Conservation (phyloP, 2,329 filamentous ascomycete species). For the Cytospora leucostoma region DNA sequence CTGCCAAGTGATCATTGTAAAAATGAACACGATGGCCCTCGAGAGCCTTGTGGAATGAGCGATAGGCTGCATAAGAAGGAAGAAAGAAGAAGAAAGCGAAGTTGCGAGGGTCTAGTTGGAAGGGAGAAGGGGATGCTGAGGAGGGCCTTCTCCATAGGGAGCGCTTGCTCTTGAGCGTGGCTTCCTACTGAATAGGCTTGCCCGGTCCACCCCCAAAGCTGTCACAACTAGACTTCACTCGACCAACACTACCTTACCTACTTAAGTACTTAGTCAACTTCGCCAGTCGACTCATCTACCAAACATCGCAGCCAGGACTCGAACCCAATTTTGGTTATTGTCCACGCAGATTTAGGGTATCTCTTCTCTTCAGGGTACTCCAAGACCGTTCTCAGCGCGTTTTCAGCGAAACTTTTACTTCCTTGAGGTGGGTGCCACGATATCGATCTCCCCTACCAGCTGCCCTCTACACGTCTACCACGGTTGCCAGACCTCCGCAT, state of each 20-base stretch:
- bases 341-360: constrained; percentile 25
- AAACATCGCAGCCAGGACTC: constrained; percentile 9
- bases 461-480: background rate
- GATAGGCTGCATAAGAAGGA: too few species aligned
- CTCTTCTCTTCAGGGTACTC: constrained; percentile 25
- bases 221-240: background rate
- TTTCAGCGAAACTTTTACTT: constrained; percentile 23
- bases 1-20: too few species aligned
- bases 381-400: constrained; percentile 20
- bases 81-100: too few species aligned
- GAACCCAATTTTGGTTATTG: constrained; percentile 23
- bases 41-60: too few species aligned
- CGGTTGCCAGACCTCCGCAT: background rate
- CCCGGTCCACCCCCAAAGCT: background rate
- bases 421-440: constrained; percentile 17
- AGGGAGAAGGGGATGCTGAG: background rate
- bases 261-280: background rate
- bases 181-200: background rate
- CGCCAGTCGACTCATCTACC: background rate
- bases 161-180: background rate
- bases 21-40: too few species aligned
- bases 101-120: too few species aligned
- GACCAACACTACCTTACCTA: background rate
- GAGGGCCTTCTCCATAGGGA: too few species aligned
- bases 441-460: background rate